Base-by-base conservation (phyloP, 2,329 filamentous ascomycete species). In the Nemania serpens region DNA sequence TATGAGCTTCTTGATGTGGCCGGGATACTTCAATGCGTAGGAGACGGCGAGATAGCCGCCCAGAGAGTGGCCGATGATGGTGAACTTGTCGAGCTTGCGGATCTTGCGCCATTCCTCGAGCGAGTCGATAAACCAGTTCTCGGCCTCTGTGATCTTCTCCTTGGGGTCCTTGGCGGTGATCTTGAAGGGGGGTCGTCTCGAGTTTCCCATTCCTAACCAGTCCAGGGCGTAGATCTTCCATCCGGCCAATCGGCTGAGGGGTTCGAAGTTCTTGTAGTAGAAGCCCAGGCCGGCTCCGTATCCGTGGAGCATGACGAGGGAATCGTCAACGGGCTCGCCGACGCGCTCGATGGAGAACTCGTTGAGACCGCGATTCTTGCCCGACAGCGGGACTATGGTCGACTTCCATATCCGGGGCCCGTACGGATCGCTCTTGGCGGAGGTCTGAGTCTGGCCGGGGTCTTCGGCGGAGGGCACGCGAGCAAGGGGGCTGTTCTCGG, bases 191-290 rank as follows among this genome's bases (percentile, higher is more conserved):
- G 95, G 94, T 5, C 94, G 84, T 25, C 87, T 89, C 59, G 91
- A 96, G 71, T 96, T 89, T 60, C 94, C 94, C 91, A 97, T 97
- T 60, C 94, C 94, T 15, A 97, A 82, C 83, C 98, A 87, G 71
- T 99, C 94, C n/a, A 99, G 80, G 1, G 94, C 92, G 73, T 95
- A 98, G 17, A 99, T 78, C 71, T 91, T 93, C 88, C 95, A 96
- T 29, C 93, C 93, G 29, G 84, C 81, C 1, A 87, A 79, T 17
- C 93, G 87, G 47, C 89, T 93, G 36, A 99, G 78, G 5, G 89
- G 87, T 75, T 99, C 95, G 62, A 96, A 97, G 74, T 99, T 99
- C 78, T 95, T 94, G 82, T 97, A 99, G 82, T 96, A 99, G 78
- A 99, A 98, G 20, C 94, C 95, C 0, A 99, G 83, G 0, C 95